A percentile compares a stretch with the other conserved stretches of the same genome.
phyloP scores from a whole-genome alignment of 192 early-diverging fungal genomes.

The Dimargaris cristalligena region DNA sequence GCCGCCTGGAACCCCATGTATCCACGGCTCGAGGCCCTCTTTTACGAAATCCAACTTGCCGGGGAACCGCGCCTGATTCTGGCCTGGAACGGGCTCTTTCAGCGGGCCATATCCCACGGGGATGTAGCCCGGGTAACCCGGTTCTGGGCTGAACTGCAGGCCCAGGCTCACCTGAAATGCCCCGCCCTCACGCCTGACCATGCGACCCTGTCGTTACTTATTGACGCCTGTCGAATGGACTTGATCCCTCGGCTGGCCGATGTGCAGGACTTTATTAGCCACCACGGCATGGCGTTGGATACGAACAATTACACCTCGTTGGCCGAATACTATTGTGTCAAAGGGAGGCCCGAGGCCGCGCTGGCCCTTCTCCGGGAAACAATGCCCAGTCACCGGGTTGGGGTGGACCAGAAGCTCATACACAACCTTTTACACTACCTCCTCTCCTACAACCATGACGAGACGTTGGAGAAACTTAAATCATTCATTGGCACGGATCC shows the following conservation, averaged over 20 bases:
- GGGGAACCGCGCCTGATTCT: background rate
- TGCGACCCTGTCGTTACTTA: background rate
- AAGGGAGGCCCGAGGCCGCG: background rate
- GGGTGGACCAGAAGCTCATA: background rate
- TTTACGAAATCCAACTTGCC: background rate
- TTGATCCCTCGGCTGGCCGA: background rate
- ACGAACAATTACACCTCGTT: background rate
- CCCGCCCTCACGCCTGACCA: background rate
- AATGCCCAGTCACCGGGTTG: background rate
- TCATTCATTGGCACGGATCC: too few species aligned
- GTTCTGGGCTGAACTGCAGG: too few species aligned
- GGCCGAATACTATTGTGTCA: background rate
- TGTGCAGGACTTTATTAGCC: background rate
- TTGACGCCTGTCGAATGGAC: background rate
- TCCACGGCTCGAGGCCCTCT: background rate
- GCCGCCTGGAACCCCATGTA: background rate
- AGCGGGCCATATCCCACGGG: background rate
- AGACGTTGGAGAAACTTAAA: background rate
- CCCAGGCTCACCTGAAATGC: background rate
- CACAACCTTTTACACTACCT: background rate
- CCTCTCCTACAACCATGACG: background rate
- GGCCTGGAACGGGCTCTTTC: background rate
- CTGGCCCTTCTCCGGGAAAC: background rate
- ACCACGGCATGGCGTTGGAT: background rate
- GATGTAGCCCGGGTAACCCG: background rate